Base-by-base conservation (phyloP, 768 basidiomycete species). In the Saitozyma sp. region DNA sequence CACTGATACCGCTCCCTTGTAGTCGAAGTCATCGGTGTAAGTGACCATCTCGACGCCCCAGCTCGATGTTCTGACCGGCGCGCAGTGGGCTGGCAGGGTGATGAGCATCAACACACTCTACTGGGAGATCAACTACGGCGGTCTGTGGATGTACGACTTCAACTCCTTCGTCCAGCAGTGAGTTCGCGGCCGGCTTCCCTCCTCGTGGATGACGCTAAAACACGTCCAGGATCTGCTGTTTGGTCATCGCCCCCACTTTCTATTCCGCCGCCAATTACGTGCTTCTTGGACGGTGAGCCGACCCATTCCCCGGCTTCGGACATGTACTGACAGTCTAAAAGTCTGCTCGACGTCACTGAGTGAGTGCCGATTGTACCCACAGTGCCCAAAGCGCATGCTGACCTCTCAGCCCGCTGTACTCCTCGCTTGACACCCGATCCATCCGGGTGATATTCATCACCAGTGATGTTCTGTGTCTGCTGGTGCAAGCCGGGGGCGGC, bases 401-500 rank as follows among this genome's bases (percentile, higher is more conserved):
- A 37, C 20, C 9, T 52, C 16, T 16, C 55, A 66, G 63, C 38
- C 46, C 49, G 11, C 29, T 62, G 46, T 75, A 72, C 61, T 56
- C 57, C 10, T 65, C 63, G n/a, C 38, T 75, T 43, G 57, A 65
- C 45, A 54, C 64, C 10, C 54, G 56, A 41, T 66, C 64, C 2
- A 71, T 79, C 65, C 69, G 76, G 7, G 63, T 78, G 50, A 29
- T 78, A 17, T 80, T 81, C 63, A 70, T 79, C 58, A 63, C 48
- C 17, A 70, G 67, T 19, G 88, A 89, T 65, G 70, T 87, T 17
- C 73, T 86, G 41, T 84, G 87, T 9, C 82, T 89, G 37, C 76
- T 85, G n/a, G 76, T 88, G 2, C 88, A 89, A 78, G 87, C 84
- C 38, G 76, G 83, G 16, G 88, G 88, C 45, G 88, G 88, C 29